phyloP scores from a whole-genome alignment of 345 rosid species.

The Noccaea caerulescens region DNA sequence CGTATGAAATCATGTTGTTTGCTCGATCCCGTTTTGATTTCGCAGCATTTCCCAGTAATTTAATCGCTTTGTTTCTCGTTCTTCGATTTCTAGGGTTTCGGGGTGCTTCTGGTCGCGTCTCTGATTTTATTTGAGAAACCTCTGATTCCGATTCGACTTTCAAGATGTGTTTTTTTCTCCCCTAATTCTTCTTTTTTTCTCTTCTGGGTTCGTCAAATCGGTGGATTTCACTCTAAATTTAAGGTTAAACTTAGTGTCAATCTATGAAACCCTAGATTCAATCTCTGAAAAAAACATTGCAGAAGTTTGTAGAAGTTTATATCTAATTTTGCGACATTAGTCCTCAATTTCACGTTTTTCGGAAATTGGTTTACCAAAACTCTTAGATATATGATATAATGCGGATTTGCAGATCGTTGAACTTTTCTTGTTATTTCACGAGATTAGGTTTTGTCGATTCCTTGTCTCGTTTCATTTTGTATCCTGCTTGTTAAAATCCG shows the following conservation, averaged over 20 bases:
- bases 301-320: too few species aligned
- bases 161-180: conserved; percentile 7
- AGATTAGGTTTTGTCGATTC: conserved; percentile 8
- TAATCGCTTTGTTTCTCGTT: not conserved
- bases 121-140: not conserved
- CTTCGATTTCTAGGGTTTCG: conserved; percentile 41
- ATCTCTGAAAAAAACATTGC: too few species aligned
- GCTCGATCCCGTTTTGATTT: conserved; percentile 27
- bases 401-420: not conserved
- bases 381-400: not conserved
- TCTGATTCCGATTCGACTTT: not conserved
- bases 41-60: not conserved
- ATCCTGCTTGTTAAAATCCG: not conserved
- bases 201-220: conserved; percentile 21
- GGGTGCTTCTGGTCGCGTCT: not conserved
- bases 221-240: not conserved
- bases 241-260: conserved; percentile 8
- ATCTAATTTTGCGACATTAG: not conserved
- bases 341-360: not conserved
- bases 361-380: not conserved
- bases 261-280: conserved; percentile 35
- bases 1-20: not conserved
- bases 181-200: not conserved
- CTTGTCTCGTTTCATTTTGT: not conserved
- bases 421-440: not conserved